These are phyloP conservation scores for Diaporthe caulivora DNA, from an alignment of 2,329 filamentous ascomycete species.

Conservation along the genomic window DNA sequence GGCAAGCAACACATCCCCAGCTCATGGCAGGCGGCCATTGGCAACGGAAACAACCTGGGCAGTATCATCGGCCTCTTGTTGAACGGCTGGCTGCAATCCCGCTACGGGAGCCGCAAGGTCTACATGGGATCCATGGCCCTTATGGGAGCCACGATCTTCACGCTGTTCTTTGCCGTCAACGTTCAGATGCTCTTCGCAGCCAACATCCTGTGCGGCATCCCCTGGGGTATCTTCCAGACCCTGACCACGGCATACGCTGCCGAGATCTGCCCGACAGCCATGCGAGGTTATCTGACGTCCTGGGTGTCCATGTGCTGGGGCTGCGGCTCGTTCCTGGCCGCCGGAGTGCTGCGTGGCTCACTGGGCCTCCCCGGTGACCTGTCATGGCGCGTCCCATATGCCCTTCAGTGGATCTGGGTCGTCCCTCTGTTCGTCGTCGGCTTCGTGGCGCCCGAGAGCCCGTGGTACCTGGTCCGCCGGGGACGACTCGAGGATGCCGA, in stretches of 20 bases:
- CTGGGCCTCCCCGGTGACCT: constrained; percentile 49
- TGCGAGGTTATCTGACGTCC: constrained; percentile 49
- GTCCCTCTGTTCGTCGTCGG: constrained; percentile 50
- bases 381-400: constrained; percentile 53
- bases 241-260: constrained; percentile 53
- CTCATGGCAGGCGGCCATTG: constrained; percentile 54
- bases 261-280: constrained; percentile 47
- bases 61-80: constrained; percentile 56
- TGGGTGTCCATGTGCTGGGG: constrained; percentile 30
- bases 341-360: constrained; percentile 51
- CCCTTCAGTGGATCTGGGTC: constrained; percentile 57
- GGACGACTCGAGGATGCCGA: constrained; percentile 50
- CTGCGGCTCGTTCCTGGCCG: constrained; percentile 53
- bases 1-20: constrained; percentile 50
- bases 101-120: constrained; percentile 49
- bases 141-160: constrained; percentile 51
- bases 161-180: constrained; percentile 51
- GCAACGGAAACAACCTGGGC: constrained; percentile 45
- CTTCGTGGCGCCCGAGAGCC: constrained; percentile 58
- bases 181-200: constrained; percentile 48
- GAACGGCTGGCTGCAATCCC: constrained; percentile 55
- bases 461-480: constrained; percentile 57
- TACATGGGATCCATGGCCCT: constrained; percentile 48
- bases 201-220: constrained; percentile 51
- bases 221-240: constrained; percentile 49